Base-by-base conservation (phyloP, 2,329 filamentous ascomycete genomes). In the Penicillium olsonii region DNA sequence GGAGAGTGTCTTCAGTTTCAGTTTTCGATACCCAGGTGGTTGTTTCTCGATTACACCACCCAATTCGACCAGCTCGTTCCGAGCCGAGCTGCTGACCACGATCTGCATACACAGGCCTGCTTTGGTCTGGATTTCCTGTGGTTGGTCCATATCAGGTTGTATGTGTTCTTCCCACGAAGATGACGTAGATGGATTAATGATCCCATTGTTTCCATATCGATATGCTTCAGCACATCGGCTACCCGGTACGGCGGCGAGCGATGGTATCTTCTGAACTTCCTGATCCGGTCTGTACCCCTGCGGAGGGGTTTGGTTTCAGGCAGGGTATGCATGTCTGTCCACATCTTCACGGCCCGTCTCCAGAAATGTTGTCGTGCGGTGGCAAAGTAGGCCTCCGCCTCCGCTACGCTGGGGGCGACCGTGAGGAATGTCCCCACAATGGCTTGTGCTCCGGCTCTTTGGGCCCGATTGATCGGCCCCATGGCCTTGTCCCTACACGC, bases 11-110 rank as follows among this genome's bases (percentile, higher is more conserved):
- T 57, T 61, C 11, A 57, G 41, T 45, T 46, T 61, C 43, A 49
- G 33, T 43, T 61, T 61, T 42, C 45, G 50, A 50, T 61, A 54
- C 2, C 44, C 45, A 39, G 56, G 51, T 33, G 72, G 76, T 53
- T 47, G 64, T 60, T 35, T 35, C 33, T 35, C 33, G 33, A 35
- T 35, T 15, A 15, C 33, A 5, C 17, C 33, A 2, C 33, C 33
- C 6, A 35, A 35, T 18, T 15, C n/a, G 6, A 35, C 33, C 9
- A 35, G 33, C n/a, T 35, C 33, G n/a, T 35, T 35, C 33, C n/a
- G 33, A 7, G 33, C 33, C 33, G n/a, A 35, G 15, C 33, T 61
- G n/a, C 50, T 56, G 70, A 18, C 37, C 20, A 45, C 46, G 18
- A 54, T 45, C 42, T 54, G 38, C 26, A 59, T 55, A 42, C 2